These are phyloP conservation scores for Podila clonocystis DNA, from an alignment of 192 early-diverging fungal genomes.

Conservation along the genomic window DNA sequence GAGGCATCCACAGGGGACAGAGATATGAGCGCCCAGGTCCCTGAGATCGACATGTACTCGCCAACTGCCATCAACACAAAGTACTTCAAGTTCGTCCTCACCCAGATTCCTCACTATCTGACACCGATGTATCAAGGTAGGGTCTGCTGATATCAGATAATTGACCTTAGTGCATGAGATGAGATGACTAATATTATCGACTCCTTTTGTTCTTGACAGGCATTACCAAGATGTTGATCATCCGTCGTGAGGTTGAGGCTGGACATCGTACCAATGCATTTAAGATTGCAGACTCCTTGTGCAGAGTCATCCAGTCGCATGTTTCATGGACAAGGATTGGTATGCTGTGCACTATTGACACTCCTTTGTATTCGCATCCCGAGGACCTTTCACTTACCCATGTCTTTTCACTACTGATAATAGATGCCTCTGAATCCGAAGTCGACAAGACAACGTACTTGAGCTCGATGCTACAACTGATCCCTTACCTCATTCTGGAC, in stretches of 20 bases:
- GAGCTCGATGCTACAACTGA: slow-evolving; percentile 59
- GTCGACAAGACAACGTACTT: slow-evolving; percentile 66
- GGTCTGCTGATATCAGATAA: background rate
- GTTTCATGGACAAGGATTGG: slow-evolving; percentile 56
- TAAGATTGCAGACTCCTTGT: slow-evolving; percentile 69
- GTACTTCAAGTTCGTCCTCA: slow-evolving; percentile 70
- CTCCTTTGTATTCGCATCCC: background rate
- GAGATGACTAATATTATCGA: background rate
- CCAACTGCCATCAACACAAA: slow-evolving; percentile 74
- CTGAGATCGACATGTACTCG: slow-evolving; percentile 59
- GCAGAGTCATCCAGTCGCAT: slow-evolving; percentile 60
- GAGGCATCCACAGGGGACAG: slow-evolving; percentile 24
- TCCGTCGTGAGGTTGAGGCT: slow-evolving; percentile 62
- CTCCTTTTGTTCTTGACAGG: slow-evolving; percentile 37
- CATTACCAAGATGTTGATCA: slow-evolving; percentile 68
- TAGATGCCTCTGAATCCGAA: slow-evolving; percentile 14
- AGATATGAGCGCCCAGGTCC: slow-evolving; percentile 22
- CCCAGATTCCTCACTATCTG: slow-evolving; percentile 71
- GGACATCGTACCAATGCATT: slow-evolving; percentile 60
- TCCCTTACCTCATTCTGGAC: slow-evolving; percentile 68
- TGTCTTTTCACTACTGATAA: background rate
- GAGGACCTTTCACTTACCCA: background rate
- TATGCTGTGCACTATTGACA: slow-evolving; percentile 14
- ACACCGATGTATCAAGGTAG: slow-evolving; percentile 74
- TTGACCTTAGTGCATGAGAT: background rate